Base-by-base conservation (phyloP, 306 rosid genomes). In the Trifolium subterraneum region DNA sequence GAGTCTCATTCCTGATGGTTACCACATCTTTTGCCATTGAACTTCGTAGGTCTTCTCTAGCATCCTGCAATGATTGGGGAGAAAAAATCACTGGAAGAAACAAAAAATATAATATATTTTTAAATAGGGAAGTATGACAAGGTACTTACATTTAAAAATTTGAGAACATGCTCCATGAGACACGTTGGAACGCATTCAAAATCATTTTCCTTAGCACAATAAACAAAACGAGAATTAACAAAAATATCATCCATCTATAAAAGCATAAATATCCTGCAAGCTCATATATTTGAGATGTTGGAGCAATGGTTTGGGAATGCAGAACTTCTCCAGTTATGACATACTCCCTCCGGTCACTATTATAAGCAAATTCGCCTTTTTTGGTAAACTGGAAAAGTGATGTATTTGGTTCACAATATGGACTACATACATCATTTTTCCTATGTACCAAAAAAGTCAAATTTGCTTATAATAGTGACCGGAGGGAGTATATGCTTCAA, bases 101-200 rank as follows among this genome's bases (percentile, higher is more conserved):
- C 68, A 54, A n/a, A 23, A 76, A 44, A 77, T 68, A 67, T 42
- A 38, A 47, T 75, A 13, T 31, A 38, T 58, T 67, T 55, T 55
- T 33, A 73, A 25, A 71, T 22, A 75, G 56, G 48, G 48, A 51
- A 66, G 41, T 35, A 59, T 19, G 78, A 51, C 73, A 52, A 69
- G 50, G 72, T 54, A 68, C 97, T 85, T 91, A 93, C 97, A 77
- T 93, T 93, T 64, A 93, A 75, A 78, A 93, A 93, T 54, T 77
- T 80, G 70, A 89, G 84, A 56, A 91, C 90, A 75, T 88, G 92
- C 75, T 93, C 98, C 96, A 91, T 77, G 65, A 93, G 93, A 68
- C 94, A 91, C 68, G 84, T 83, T 73, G 96, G 91, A 65, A 88
- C 98, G 52, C 97, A 91, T 85, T 93, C 98, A 80, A 93, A 93